Evolutionary conservation across 164 flowering plant genomes (phyloP), one percentile per base, ranked within the genome.

Genomic region (Dillenia turbinata): DNA sequence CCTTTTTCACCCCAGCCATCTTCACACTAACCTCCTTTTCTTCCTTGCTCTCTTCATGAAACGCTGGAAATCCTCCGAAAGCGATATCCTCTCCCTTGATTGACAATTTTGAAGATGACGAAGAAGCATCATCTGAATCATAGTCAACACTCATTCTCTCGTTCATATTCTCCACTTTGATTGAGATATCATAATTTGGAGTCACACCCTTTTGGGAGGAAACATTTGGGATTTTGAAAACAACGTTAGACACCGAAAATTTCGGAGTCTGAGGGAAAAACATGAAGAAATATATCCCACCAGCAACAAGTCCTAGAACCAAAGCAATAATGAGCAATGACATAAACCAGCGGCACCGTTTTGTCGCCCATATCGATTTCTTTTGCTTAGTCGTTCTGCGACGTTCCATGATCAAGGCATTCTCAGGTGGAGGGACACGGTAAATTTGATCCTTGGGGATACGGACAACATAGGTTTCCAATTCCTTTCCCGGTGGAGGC

Each of bases 371-470:
- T 12, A 56, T 16, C 13, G 56, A 56, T n/a, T 49, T 62, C 10
- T 53, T 43, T 16, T 45, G 56, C 9, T 40, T 9, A 1, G 60
- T 64, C 2, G 48, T 51, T 0, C 58, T 78, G 61, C 76, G 65
- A 44, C 60, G 63, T 24, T 78, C 73, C 16, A 59, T 72, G 24
- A 77, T 74, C 19, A 54, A n/a, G 56, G 87, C 84, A 58, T 83
- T 77, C 46, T 80, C 81, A 0, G 87, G 81, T 0, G 84, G 84
- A 0, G 87, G 87, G 1, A 80, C 70, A 12, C 84, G 83, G 62
- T 78, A 83, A 50, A 83, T 67, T 66, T 77, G 83, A 46, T 83
- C 81, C 47, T 76, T 77, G 5, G 84, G 87, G 63, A 78, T 48
- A 54, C 71, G 83, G 19, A 83, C 73, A 1, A 83, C 71, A 71